These are phyloP conservation scores for Beauveria varroae DNA, from an alignment of 2,329 filamentous ascomycete species.

Conservation along the genomic window DNA sequence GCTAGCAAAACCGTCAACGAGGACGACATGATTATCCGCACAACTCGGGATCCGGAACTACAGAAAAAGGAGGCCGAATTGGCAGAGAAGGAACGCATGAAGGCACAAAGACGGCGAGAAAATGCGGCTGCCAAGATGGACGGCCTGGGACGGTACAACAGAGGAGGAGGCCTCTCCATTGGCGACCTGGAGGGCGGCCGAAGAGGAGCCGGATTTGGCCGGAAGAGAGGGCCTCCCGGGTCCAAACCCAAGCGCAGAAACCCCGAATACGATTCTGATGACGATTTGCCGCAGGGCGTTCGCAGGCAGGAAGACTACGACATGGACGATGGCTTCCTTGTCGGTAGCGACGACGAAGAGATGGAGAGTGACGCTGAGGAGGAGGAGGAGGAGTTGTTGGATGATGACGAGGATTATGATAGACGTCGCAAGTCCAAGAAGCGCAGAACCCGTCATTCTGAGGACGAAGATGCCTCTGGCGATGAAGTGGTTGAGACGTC, in stretches of 20 bases:
- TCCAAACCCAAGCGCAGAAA: conserved; percentile 46
- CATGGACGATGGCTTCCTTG: conserved; percentile 71
- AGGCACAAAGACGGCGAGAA: conserved; percentile 58
- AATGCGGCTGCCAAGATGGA: conserved; percentile 59
- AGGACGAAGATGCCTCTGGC: conserved; percentile 45
- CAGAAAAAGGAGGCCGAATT: conserved; percentile 66
- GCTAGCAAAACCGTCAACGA: conserved; percentile 49
- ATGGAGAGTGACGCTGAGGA: conserved; percentile 56
- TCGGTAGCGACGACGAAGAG: conserved; percentile 63
- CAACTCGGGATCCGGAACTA: conserved; percentile 67
- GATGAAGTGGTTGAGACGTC: conserved; percentile 39
- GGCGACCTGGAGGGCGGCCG: conserved; percentile 61
- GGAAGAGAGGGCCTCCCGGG: conserved; percentile 47
- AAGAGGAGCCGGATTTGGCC: conserved; percentile 34
- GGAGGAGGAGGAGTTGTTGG: conserved; percentile 46
- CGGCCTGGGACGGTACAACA: conserved; percentile 41
- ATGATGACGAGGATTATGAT: conserved; percentile 43
- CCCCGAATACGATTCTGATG: conserved; percentile 69
- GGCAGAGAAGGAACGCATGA: conserved; percentile 66
- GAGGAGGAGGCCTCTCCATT: conserved; percentile 55
- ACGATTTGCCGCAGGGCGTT: conserved; percentile 56
- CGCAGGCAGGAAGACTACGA: conserved; percentile 69
- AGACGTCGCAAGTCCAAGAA: conserved; percentile 39
- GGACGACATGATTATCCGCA: conserved; percentile 60
- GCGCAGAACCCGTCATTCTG: conserved; percentile 42